Evolutionary conservation across 1,139 yeast genomes (phyloP).

Genomic region (Zygosaccharomyces sapae): DNA sequence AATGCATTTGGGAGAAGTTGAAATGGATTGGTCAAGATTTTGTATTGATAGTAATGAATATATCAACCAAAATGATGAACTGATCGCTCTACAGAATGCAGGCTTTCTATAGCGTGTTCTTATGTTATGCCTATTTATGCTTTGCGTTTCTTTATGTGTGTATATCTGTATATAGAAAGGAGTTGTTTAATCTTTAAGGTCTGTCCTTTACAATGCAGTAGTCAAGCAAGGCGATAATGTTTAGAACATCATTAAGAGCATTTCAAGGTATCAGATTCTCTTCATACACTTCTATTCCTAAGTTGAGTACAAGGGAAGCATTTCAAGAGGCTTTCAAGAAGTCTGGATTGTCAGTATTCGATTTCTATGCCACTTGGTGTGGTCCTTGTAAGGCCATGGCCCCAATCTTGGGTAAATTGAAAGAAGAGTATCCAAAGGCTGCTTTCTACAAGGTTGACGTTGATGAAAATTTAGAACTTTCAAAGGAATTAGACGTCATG

Average conservation of each 20-base stretch:
- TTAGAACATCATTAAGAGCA: constrained; percentile 3
- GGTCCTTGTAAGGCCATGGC: constrained; percentile 89
- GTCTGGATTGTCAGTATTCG: constrained; percentile 60
- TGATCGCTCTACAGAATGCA: constrained; percentile 20
- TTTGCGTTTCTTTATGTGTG: constrained; percentile 1
- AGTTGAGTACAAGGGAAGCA: constrained; percentile 37
- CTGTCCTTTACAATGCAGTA: not conserved
- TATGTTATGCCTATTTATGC: constrained; percentile 2
- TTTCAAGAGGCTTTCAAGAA: constrained; percentile 46
- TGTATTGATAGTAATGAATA: constrained; percentile 31
- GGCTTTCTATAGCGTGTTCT: constrained; percentile 18
- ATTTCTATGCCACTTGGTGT: constrained; percentile 89
- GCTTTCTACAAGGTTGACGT: constrained; percentile 79
- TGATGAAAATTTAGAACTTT: constrained; percentile 64
- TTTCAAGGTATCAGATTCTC: constrained; percentile 3
- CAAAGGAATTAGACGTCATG: constrained; percentile 62
- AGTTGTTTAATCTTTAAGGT: not conserved
- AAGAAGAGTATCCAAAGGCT: constrained; percentile 44
- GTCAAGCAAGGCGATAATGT: not conserved
- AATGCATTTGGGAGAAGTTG: constrained; percentile 42
- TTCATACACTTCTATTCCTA: constrained; percentile 15
- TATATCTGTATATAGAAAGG: constrained; percentile 5
- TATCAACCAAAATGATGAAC: constrained; percentile 21
- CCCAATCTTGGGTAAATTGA: constrained; percentile 68
- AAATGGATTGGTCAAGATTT: constrained; percentile 43